Evolutionary conservation across 163 green algal genomes (phyloP).

Genomic region (Botryococcus braunii): DNA sequence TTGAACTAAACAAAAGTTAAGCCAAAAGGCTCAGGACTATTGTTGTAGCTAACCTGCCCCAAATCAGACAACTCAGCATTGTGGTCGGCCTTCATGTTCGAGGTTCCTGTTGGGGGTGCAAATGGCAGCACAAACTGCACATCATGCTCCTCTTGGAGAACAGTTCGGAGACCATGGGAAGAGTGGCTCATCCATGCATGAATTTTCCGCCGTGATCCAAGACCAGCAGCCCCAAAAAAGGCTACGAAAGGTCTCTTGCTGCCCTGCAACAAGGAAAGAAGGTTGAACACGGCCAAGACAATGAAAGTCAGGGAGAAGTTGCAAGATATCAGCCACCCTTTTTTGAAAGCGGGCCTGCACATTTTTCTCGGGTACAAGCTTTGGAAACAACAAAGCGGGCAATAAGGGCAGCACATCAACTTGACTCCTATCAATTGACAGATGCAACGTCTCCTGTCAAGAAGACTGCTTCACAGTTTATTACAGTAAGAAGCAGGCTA

Average conservation of each 20-base stretch:
- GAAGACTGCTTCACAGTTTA: neutral
- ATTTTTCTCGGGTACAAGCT: neutral
- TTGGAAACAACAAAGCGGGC: neutral
- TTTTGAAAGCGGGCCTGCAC: neutral
- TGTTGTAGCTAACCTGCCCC: too few species aligned
- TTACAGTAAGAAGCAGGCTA: neutral
- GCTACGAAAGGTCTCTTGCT: slow-evolving; percentile 25
- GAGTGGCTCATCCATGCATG: slow-evolving; percentile 39
- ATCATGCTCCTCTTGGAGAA: too few species aligned
- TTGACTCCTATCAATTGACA: neutral
- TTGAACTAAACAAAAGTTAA: too few species aligned
- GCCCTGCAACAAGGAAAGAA: slow-evolving; percentile 16
- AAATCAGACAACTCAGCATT: too few species aligned
- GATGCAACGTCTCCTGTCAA: neutral
- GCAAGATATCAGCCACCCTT: neutral
- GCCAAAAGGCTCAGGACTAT: too few species aligned
- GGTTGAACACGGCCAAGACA: neutral
- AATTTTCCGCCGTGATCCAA: slow-evolving; percentile 14
- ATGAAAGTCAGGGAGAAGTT: neutral
- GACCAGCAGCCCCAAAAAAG: slow-evolving; percentile 28
- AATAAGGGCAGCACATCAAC: neutral
- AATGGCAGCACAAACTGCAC: too few species aligned
- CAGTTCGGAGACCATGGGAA: slow-evolving; percentile 25
- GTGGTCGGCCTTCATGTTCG: too few species aligned
- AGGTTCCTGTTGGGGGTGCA: too few species aligned